A percentile compares a stretch with the other conserved stretches of the same genome.
phyloP scores from a whole-genome alignment of 345 rosid species.

The Angophora floribunda region DNA sequence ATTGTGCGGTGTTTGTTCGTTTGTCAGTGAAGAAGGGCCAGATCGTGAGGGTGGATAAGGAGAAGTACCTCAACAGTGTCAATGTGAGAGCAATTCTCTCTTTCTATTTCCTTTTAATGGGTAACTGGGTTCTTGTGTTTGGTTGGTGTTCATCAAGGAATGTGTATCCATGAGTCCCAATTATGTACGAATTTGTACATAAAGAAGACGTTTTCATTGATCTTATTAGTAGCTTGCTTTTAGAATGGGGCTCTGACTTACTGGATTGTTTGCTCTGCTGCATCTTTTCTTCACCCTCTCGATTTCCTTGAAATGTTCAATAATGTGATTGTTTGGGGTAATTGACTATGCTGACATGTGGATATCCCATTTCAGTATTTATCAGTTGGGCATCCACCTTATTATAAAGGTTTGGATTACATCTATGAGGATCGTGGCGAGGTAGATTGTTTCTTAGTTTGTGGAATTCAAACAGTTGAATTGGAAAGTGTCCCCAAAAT shows the following conservation, averaged over 20 bases:
- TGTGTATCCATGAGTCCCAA: background rate
- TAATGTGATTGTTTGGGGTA: background rate
- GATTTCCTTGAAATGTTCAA: background rate
- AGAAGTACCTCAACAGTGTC: conserved; percentile 81
- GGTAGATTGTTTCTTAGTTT: conserved; percentile 24
- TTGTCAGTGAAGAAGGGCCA: conserved; percentile 89
- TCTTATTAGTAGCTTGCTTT: background rate
- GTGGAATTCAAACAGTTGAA: background rate
- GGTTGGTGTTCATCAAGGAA: background rate
- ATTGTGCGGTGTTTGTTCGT: background rate
- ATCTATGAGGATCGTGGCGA: conserved; percentile 94
- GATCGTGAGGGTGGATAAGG: conserved; percentile 96
- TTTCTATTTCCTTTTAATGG: background rate
- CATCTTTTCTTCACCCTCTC: background rate
- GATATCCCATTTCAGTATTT: conserved; percentile 42
- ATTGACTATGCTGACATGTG: background rate
- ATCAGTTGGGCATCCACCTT: conserved; percentile 93
- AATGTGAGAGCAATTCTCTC: conserved; percentile 33
- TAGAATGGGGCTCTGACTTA: background rate
- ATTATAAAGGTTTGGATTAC: conserved; percentile 90
- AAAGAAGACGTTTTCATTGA: background rate
- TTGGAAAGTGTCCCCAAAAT: background rate
- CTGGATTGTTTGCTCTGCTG: background rate
- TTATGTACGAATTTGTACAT: background rate
- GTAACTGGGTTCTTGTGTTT: background rate